A percentile compares a stretch with the other conserved stretches of the same genome.
phyloP scores from a whole-genome alignment of 2,329 filamentous ascomycete genomes.

The Fusarium bulbicola region DNA sequence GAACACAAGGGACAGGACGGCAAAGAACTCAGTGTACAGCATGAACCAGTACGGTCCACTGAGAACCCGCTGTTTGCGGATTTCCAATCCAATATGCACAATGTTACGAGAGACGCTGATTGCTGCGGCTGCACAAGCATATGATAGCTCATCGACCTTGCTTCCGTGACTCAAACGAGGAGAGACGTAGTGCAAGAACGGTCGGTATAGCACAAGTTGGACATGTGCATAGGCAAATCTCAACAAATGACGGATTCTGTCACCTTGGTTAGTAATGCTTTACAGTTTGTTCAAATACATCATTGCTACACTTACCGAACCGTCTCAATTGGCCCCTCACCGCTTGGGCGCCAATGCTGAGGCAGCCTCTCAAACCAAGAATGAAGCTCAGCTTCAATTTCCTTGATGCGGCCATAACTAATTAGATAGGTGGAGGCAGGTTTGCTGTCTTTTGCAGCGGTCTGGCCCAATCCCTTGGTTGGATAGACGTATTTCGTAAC shows the following conservation, averaged over 20 bases:
- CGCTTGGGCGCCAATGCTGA: conserved; percentile 78
- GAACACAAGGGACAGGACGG: conserved; percentile 80
- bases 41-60: conserved; percentile 89
- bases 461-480: conserved; percentile 64
- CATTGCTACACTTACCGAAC: conserved; percentile 68
- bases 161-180: conserved; percentile 65
- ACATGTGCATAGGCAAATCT: conserved; percentile 85
- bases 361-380: conserved; percentile 75
- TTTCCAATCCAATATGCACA: conserved; percentile 81
- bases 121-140: conserved; percentile 73
- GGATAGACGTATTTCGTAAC: conserved; percentile 74
- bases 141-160: conserved; percentile 77
- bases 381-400: conserved; percentile 71
- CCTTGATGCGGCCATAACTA: conserved; percentile 69
- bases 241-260: conserved; percentile 75
- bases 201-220: conserved; percentile 83
- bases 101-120: conserved; percentile 75
- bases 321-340: conserved; percentile 77
- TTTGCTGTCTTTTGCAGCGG: conserved; percentile 52
- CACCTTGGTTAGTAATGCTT: conserved; percentile 7
- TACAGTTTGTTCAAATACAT: neutral
- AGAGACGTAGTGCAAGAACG: conserved; percentile 85
- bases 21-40: conserved; percentile 85
- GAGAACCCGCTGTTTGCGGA: conserved; percentile 77
- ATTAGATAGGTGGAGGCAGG: conserved; percentile 67